These are phyloP conservation scores for Lactarius sanguifluus DNA, from an alignment of 768 basidiomycete species.

Conservation along the genomic window DNA sequence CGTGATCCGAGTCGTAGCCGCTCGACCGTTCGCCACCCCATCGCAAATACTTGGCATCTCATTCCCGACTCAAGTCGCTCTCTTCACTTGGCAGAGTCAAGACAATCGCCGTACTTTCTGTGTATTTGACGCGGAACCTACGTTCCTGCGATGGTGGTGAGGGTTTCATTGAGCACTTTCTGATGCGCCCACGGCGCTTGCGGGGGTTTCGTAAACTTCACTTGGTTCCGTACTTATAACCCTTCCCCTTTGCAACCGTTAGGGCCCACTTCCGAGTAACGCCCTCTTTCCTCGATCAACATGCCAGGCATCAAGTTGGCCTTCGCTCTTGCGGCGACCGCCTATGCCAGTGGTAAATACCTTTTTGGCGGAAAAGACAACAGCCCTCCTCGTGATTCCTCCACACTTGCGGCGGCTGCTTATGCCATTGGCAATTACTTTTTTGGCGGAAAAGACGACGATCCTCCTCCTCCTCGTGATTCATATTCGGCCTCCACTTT, in stretches of 20 bases:
- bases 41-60: background rate
- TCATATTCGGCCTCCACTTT: too few relatives aligned
- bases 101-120: conserved; percentile 2
- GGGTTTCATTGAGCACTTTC: background rate
- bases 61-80: background rate
- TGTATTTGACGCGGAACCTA: background rate
- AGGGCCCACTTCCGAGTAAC: background rate
- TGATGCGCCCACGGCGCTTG: background rate
- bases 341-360: background rate
- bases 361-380: background rate
- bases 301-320: background rate
- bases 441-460: too few relatives aligned
- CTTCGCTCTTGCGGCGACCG: too few relatives aligned
- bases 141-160: background rate
- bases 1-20: background rate
- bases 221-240: background rate
- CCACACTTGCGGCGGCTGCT: too few relatives aligned
- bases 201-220: background rate
- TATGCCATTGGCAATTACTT: too few relatives aligned
- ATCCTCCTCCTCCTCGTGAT: too few relatives aligned
- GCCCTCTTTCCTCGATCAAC: background rate
- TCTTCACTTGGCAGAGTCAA: background rate
- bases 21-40: background rate
- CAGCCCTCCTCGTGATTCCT: background rate
- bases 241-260: background rate